Conservation (phyloP, 495 filamentous ascomycete genomes). For the Oidiodendron maius region DNA sequence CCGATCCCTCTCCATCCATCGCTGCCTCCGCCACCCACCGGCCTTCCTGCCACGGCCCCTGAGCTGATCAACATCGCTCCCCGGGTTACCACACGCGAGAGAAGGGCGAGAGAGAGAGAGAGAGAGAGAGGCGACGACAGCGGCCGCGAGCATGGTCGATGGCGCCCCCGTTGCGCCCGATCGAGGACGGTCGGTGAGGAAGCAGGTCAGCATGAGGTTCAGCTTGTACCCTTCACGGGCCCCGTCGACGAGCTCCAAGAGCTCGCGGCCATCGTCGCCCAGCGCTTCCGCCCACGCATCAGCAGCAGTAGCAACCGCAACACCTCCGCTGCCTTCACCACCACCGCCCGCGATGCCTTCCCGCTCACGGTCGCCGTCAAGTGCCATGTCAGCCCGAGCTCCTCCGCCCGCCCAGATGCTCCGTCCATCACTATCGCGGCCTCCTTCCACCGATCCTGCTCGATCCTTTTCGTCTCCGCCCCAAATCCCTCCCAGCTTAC, state of each 20-base stretch:
- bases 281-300: constrained; percentile 4
- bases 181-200: constrained; percentile 1
- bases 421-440: constrained; percentile 5
- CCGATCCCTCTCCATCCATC: neutral
- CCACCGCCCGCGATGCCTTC: constrained; percentile 11
- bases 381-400: neutral
- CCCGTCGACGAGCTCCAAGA: constrained; percentile 3
- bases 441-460: neutral
- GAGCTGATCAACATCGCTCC: too few species aligned
- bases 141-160: constrained; percentile 10
- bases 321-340: too few species aligned
- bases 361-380: constrained; percentile 4
- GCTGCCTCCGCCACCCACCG: neutral
- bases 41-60: neutral
- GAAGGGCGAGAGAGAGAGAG: too few species aligned
- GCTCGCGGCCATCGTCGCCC: constrained; percentile 11
- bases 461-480: constrained; percentile 14
- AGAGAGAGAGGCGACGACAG: too few species aligned
- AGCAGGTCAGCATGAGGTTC: constrained; percentile 22
- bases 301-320: too few species aligned
- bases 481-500: constrained; percentile 7
- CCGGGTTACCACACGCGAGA: too few species aligned
- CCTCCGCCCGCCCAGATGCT: too few species aligned
- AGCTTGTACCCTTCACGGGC: constrained; percentile 19
- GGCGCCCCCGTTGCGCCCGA: constrained; percentile 7